Conservation (phyloP, 2,329 filamentous ascomycete genomes). For the Arthrobotrys megalospora region DNA sequence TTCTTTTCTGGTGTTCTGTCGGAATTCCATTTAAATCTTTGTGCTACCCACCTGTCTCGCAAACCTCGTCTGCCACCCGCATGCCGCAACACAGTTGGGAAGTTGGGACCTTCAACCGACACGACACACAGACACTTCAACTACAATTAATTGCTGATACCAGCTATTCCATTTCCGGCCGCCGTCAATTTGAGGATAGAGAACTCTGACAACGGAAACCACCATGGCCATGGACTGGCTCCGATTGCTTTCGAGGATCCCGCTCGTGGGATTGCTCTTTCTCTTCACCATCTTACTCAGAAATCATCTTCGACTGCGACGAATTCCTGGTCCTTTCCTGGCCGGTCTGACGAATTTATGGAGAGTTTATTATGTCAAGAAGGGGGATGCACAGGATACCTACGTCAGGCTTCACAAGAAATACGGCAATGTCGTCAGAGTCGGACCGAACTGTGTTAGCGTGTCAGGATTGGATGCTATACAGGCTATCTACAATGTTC, state of each 20-base stretch:
- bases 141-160: not conserved
- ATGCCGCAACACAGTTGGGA: not conserved
- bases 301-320: constrained; percentile 75
- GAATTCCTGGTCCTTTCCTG: constrained; percentile 80
- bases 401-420: constrained; percentile 78
- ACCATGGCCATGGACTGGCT: constrained; percentile 26
- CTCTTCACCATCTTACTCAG: constrained; percentile 32
- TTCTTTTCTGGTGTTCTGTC: not conserved
- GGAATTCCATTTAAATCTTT: constrained; percentile 6
- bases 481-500: constrained; percentile 83
- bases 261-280: not conserved
- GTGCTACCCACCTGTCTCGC: constrained; percentile 15
- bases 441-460: constrained; percentile 81
- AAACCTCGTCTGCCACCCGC: not conserved
- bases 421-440: constrained; percentile 80
- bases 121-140: not conserved
- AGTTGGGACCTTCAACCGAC: not conserved
- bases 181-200: not conserved
- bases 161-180: constrained; percentile 7
- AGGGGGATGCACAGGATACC: constrained; percentile 77
- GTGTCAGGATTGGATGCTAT: constrained; percentile 81
- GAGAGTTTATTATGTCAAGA: constrained; percentile 79
- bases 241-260: constrained; percentile 20
- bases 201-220: not conserved
- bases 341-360: constrained; percentile 81